These are phyloP conservation scores for Adansonia grandidieri DNA, from an alignment of 441 rosid species.

Conservation along the genomic window DNA sequence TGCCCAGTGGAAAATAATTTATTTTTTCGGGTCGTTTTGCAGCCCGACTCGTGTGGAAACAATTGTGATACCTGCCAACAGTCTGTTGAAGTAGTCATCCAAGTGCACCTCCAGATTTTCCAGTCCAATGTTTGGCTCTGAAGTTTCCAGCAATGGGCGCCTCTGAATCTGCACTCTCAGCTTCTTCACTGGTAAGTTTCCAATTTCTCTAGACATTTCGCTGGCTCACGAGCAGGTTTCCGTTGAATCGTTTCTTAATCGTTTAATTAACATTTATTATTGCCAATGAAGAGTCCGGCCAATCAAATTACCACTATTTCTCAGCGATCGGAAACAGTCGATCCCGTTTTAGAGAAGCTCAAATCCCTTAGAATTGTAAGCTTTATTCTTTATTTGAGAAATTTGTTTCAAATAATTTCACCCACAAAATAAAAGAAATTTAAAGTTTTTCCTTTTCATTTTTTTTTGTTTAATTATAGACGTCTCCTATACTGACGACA, in stretches of 20 bases:
- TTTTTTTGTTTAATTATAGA: conserved; percentile 40
- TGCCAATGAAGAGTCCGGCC: conserved; percentile 37
- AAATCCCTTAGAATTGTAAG: conserved; percentile 78
- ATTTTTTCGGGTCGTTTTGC: not conserved
- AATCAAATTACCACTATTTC: conserved; percentile 85
- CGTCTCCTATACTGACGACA: conserved; percentile 72
- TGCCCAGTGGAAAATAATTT: not conserved
- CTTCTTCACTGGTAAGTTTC: conserved; percentile 43
- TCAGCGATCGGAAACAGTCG: conserved; percentile 56
- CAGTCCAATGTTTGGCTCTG: not conserved
- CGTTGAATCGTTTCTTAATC: not conserved
- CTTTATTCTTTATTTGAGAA: not conserved
- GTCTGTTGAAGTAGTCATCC: conserved; percentile 19
- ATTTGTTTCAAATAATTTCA: not conserved
- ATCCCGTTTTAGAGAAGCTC: conserved; percentile 74
- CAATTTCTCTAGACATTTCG: conserved; percentile 7
- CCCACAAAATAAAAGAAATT: not conserved
- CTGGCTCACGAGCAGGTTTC: not conserved
- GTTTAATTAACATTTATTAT: not conserved
- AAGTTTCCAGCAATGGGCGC: conserved; percentile 50
- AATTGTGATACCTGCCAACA: not conserved
- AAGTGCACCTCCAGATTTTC: not conserved
- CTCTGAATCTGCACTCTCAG: conserved; percentile 47
- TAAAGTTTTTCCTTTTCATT: not conserved
- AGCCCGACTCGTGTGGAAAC: not conserved